A percentile compares a stretch with the other conserved stretches of the same genome.
Evolutionary conservation across 2,329 filamentous ascomycete genomes (phyloP).

Genomic region (Celoporthe dispersa): DNA sequence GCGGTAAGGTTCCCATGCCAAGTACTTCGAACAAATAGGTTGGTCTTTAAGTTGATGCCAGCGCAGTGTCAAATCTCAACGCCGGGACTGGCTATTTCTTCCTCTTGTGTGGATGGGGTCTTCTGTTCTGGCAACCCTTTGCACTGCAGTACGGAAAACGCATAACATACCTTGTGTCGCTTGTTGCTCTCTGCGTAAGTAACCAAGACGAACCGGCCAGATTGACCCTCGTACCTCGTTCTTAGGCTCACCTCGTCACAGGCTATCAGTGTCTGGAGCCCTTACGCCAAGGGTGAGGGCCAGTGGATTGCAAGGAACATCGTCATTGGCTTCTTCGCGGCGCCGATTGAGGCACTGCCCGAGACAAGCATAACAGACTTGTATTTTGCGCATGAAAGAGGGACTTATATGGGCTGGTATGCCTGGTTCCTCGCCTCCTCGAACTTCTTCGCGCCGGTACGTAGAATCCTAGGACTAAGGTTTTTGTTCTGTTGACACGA

Average conservation of each 20-base stretch:
- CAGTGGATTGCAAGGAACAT: constrained; percentile 46
- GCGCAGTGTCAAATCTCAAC: constrained; percentile 30
- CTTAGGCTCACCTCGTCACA: neutral
- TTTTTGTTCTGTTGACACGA: neutral
- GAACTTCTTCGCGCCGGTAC: constrained; percentile 39
- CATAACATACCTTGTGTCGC: constrained; percentile 33
- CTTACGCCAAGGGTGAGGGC: constrained; percentile 34
- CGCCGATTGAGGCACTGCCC: constrained; percentile 46
- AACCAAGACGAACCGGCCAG: neutral
- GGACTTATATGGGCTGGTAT: constrained; percentile 37
- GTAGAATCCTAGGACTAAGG: neutral
- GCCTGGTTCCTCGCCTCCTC: constrained; percentile 36
- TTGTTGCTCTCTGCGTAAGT: constrained; percentile 30
- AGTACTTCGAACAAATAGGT: neutral
- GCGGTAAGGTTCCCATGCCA: constrained; percentile 8
- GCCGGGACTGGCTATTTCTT: constrained; percentile 41
- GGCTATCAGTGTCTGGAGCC: constrained; percentile 29
- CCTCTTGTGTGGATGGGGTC: constrained; percentile 48
- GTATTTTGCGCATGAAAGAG: constrained; percentile 37
- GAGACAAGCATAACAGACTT: constrained; percentile 47
- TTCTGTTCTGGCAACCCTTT: constrained; percentile 52
- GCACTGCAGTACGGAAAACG: constrained; percentile 47
- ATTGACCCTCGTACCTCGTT: neutral
- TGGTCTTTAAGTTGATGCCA: neutral
- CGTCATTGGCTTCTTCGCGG: constrained; percentile 43